Percentiles rank a stretch among this genome's conserved stretches.
These are phyloP conservation scores for Endoconidiophora polonica DNA, from an alignment of 2,329 filamentous ascomycete genomes.

Conservation along the genomic window DNA sequence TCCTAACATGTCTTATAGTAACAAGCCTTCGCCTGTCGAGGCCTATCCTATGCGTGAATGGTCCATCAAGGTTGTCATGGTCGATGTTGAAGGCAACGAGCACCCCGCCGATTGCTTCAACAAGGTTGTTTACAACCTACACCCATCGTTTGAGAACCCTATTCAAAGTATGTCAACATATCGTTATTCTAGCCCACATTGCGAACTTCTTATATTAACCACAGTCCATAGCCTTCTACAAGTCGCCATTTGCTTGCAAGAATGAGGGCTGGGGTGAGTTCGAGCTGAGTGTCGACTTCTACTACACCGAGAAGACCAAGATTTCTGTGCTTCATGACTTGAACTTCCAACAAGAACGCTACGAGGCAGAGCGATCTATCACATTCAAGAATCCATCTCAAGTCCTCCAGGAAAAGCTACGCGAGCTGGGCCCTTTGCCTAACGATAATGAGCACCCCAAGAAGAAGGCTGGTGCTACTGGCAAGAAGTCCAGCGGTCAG, in stretches of 20 bases:
- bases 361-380: slow-evolving; percentile 68
- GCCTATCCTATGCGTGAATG: slow-evolving; percentile 87
- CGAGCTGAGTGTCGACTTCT: slow-evolving; percentile 76
- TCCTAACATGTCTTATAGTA: slow-evolving; percentile 29
- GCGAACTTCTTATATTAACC: slow-evolving; percentile 13
- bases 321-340: slow-evolving; percentile 71
- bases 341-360: slow-evolving; percentile 69
- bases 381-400: slow-evolving; percentile 88
- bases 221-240: slow-evolving; percentile 50
- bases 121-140: slow-evolving; percentile 82
- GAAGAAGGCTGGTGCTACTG: slow-evolving; percentile 48
- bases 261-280: slow-evolving; percentile 99
- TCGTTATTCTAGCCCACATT: not conserved
- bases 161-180: slow-evolving; percentile 54
- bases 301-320: slow-evolving; percentile 74
- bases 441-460: slow-evolving; percentile 46
- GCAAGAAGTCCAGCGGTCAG: slow-evolving; percentile 62
- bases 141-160: slow-evolving; percentile 81
- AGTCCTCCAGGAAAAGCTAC: slow-evolving; percentile 60
- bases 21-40: slow-evolving; percentile 65
- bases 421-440: slow-evolving; percentile 73
- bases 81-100: slow-evolving; percentile 77
- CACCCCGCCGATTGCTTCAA: slow-evolving; percentile 72
- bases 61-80: slow-evolving; percentile 69
- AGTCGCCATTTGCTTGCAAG: slow-evolving; percentile 71